Evolutionary conservation across 768 basidiomycete genomes (phyloP), one percentile per base, ranked within the genome.

Genomic region (Fibroporia radiculosa): DNA sequence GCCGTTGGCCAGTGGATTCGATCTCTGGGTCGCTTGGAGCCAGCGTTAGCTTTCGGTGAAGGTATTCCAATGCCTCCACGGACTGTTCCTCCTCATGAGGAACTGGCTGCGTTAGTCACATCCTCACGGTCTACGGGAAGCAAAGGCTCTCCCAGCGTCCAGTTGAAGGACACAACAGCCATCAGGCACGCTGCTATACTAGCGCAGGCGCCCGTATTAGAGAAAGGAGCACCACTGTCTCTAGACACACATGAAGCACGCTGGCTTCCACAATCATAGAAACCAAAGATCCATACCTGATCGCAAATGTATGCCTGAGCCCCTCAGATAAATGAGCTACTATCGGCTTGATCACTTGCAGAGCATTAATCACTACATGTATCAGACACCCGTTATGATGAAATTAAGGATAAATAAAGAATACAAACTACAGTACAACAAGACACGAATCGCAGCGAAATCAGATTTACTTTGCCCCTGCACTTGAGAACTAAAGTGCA

Each of bases 1-100:
- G 72, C 67, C 0, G 74, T 78, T 1, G 76, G 71, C 1, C 68
- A 70, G 39, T 80, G 77, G 75, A 62, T 81, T 11, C 71, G 75
- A 22, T 73, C 75, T 12, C 54, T 82, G 1, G 79, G 78, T 0
- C 67, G 63, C 14, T 42, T 76, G 11, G 43, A 60, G 6, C 66
- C 72, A n/a, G 36, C 56, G 20, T 53, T 56, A 0, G 75, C 66
- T 0, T 77, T 77, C 45, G 66, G 69, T 10, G 36, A 53, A 35
- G 68, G 70, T 2, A 49, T 25, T 11, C 62, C 69, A 2, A 58
- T 78, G 3, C 75, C 76, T 1, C 53, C 60, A 3, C 61, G 62
- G 23, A 39, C 26, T 1, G 20, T 57, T 26, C 66, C 70, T 13
- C 55, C 55, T 8, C 60, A 64, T 44, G 48, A 58, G 1, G 77